These are phyloP conservation scores for Geranium brycei DNA, from an alignment of 345 rosid genomes.

Conservation along the genomic window DNA sequence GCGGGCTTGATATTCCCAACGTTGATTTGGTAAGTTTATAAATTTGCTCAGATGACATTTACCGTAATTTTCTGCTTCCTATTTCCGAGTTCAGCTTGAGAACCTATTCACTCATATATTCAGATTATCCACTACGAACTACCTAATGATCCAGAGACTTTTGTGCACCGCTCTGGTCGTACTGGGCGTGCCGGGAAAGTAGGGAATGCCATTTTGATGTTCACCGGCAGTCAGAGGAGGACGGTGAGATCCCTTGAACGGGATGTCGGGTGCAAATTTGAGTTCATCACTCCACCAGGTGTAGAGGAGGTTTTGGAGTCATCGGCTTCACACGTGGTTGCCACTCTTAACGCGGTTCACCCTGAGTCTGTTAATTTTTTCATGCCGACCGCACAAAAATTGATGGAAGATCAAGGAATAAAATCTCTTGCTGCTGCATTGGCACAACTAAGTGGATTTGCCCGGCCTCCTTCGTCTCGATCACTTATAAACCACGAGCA, in stretches of 20 bases:
- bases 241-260: conserved; percentile 85
- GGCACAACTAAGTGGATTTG: conserved; percentile 85
- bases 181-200: conserved; percentile 98
- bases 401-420: conserved; percentile 66
- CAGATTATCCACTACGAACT: conserved; percentile 95
- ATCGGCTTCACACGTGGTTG: conserved; percentile 78
- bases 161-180: conserved; percentile 99
- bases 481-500: conserved; percentile 90
- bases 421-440: conserved; percentile 90
- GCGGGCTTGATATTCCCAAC: conserved; percentile 96
- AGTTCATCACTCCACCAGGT: conserved; percentile 73
- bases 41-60: background rate
- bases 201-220: conserved; percentile 89
- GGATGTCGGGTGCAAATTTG: conserved; percentile 78
- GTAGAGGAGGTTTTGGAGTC: conserved; percentile 66
- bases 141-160: conserved; percentile 93
- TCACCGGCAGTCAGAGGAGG: conserved; percentile 68
- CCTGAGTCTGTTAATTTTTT: conserved; percentile 67
- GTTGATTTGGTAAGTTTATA: conserved; percentile 68
- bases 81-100: background rate
- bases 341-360: conserved; percentile 81
- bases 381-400: conserved; percentile 65
- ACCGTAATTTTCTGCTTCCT: background rate
- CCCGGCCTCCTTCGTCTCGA: conserved; percentile 81
- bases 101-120: conserved; percentile 8